These are phyloP conservation scores for Mucor irregularis DNA, from an alignment of 371 early-diverging fungal species.

Conservation along the genomic window DNA sequence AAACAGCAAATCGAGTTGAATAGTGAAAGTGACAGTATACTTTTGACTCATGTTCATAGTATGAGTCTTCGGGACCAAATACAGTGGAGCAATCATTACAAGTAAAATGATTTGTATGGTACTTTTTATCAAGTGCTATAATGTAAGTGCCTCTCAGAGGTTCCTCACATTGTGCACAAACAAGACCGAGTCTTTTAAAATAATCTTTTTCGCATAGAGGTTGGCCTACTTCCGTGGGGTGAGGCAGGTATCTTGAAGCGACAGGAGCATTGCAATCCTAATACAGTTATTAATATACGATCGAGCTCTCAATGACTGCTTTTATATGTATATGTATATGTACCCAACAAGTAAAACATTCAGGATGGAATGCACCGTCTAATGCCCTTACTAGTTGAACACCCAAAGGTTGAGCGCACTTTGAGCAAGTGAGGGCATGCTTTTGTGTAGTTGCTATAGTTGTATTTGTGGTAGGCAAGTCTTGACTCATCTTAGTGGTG, in stretches of 20 bases:
- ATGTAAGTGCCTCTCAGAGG: slow-evolving; percentile 92
- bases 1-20: slow-evolving; percentile 83
- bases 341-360: slow-evolving; percentile 94
- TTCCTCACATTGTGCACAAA: slow-evolving; percentile 88
- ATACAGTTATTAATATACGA: neutral
- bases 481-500: neutral
- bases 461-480: neutral
- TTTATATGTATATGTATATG: neutral
- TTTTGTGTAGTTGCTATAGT: slow-evolving; percentile 23
- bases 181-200: slow-evolving; percentile 79
- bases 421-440: slow-evolving; percentile 80
- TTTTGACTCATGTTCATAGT: slow-evolving; percentile 90
- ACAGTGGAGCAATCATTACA: slow-evolving; percentile 90
- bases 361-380: slow-evolving; percentile 92
- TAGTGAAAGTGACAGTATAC: slow-evolving; percentile 96
- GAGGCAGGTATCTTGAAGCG: slow-evolving; percentile 85
- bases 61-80: slow-evolving; percentile 94
- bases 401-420: slow-evolving; percentile 85
- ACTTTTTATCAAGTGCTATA: slow-evolving; percentile 88
- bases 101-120: slow-evolving; percentile 95
- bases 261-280: slow-evolving; percentile 84
- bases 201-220: slow-evolving; percentile 91
- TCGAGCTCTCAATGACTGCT: too few species aligned
- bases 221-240: slow-evolving; percentile 57
- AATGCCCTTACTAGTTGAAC: slow-evolving; percentile 93